Percentiles rank a stretch among this genome's conserved stretches.
Evolutionary conservation across 345 rosid species (phyloP).

Genomic region (Orychophragmus violaceus): DNA sequence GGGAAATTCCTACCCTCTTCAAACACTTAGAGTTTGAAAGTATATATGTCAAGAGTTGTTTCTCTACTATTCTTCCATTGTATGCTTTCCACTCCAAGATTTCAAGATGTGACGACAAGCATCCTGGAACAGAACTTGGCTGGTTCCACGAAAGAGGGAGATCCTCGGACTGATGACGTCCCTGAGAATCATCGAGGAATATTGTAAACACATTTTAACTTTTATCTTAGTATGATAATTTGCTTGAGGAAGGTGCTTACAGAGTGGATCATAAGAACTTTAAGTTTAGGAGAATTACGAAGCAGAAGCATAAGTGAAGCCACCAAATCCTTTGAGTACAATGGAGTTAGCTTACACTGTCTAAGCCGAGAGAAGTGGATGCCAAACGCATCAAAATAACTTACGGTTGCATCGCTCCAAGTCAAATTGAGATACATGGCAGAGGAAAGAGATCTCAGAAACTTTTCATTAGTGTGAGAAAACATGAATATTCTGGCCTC

Average conservation of each 20-base stretch:
- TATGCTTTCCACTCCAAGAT: no score
- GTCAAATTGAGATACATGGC: background rate
- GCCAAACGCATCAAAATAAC: background rate
- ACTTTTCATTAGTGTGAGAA: background rate
- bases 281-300: background rate
- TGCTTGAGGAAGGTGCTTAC: background rate
- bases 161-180: background rate
- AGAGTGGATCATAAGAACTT: background rate
- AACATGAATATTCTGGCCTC: background rate
- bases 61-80: no score
- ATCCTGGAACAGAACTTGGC: no score
- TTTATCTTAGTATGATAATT: background rate
- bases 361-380: background rate
- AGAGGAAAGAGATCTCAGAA: background rate
- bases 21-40: no score
- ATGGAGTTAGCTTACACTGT: background rate
- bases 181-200: no score
- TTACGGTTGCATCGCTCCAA: background rate
- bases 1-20: no score
- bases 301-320: background rate
- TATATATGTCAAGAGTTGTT: no score
- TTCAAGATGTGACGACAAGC: no score
- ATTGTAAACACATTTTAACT: background rate
- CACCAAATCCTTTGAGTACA: background rate
- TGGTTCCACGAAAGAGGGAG: no score